Evolutionary conservation across 208 protist genomes (phyloP).

Genomic region (Wallacemonas sp.): DNA sequence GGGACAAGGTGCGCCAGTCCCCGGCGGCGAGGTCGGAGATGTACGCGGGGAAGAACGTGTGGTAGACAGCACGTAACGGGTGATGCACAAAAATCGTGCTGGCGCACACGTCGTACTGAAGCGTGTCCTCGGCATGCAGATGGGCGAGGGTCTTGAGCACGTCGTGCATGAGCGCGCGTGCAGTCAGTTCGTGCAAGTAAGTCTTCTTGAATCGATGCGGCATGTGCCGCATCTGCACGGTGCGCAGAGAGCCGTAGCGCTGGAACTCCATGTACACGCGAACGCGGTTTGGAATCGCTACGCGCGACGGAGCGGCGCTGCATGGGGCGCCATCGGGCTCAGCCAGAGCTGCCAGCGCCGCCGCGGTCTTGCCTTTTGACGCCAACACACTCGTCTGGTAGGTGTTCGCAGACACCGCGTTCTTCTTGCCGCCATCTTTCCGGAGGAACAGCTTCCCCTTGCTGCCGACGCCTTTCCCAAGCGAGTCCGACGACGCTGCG

Average conservation of each 20-base stretch:
- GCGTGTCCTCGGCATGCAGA: slow-evolving; percentile 63
- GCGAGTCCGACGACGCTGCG: no score
- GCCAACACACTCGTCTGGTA: neutral
- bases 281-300: slow-evolving; percentile 10
- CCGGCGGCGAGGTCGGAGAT: slow-evolving; percentile 69
- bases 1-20: slow-evolving; percentile 32
- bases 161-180: slow-evolving; percentile 73
- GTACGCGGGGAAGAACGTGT: slow-evolving; percentile 73
- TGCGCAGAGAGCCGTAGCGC: slow-evolving; percentile 57
- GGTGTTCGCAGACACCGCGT: neutral
- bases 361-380: neutral
- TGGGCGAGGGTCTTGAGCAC: slow-evolving; percentile 78
- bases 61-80: slow-evolving; percentile 50
- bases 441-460: slow-evolving; percentile 1
- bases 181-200: slow-evolving; percentile 74
- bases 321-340: neutral
- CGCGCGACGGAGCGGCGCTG: neutral
- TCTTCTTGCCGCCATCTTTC: neutral
- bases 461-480: neutral
- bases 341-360: neutral
- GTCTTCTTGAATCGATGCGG: slow-evolving; percentile 41
- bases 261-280: slow-evolving; percentile 77
- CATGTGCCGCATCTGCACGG: slow-evolving; percentile 49
- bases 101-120: slow-evolving; percentile 78
- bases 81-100: slow-evolving; percentile 58